phyloP scores from a whole-genome alignment of 257 asterid species.

The Solanum neorickii region DNA sequence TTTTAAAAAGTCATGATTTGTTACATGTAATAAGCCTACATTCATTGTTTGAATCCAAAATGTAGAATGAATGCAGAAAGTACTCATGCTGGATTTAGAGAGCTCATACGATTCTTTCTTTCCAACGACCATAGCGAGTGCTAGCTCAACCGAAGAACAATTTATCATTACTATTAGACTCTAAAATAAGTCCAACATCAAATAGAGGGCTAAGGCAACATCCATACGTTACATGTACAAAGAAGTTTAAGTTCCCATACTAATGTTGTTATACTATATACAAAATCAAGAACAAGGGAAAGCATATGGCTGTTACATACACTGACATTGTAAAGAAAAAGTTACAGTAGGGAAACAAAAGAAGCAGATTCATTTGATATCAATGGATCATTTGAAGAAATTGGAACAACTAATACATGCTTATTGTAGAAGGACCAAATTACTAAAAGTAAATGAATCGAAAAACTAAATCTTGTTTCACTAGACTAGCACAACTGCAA shows the following conservation, averaged over 20 bases:
- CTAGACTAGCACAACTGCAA: neutral
- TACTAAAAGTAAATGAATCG: neutral
- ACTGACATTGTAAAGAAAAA: neutral
- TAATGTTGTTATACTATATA: neutral
- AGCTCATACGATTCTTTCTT: neutral
- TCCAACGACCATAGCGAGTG: neutral
- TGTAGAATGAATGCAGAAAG: neutral
- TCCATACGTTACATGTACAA: neutral
- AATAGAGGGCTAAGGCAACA: neutral
- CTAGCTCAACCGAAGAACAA: neutral
- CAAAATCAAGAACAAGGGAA: neutral
- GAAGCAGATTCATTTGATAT: neutral
- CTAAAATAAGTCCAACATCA: neutral
- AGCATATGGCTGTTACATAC: neutral
- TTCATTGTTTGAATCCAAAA: neutral
- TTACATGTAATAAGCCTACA: neutral
- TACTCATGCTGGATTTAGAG: neutral
- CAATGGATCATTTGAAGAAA: neutral
- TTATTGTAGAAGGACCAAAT: neutral
- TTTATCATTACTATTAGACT: neutral
- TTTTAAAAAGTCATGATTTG: neutral
- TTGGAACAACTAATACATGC: neutral
- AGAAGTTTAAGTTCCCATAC: neutral
- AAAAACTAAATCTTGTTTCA: neutral
- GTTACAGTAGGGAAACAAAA: neutral